A percentile compares a stretch with the other conserved stretches of the same genome.
Evolutionary conservation across 768 basidiomycete genomes (phyloP).

Genomic region (Agaricus subrufescens): DNA sequence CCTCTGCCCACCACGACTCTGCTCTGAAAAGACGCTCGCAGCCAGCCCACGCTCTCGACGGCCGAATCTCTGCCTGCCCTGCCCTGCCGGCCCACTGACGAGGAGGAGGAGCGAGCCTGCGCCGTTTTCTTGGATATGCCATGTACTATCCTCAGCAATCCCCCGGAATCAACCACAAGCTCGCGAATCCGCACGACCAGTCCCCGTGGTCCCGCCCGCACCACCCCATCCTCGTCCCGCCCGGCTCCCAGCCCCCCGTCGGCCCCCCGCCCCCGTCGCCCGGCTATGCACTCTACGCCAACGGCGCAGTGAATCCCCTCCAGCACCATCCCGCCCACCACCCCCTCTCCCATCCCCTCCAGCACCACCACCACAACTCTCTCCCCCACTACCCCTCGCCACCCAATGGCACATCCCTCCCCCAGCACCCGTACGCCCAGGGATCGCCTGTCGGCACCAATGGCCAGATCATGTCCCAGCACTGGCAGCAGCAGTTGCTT

Average conservation of each 20-base stretch:
- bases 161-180: constrained; percentile 74
- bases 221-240: constrained; percentile 43
- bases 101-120: constrained; percentile 1
- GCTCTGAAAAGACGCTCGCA: not conserved
- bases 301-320: constrained; percentile 57
- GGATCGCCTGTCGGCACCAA: constrained; percentile 57
- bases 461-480: constrained; percentile 67
- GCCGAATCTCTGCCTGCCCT: not conserved
- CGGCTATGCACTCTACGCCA: constrained; percentile 72
- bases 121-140: constrained; percentile 24
- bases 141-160: constrained; percentile 89
- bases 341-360: constrained; percentile 49
- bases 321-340: constrained; percentile 59
- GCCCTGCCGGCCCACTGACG: not conserved
- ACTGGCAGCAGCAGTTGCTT: constrained; percentile 92
- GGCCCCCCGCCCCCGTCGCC: constrained; percentile 69
- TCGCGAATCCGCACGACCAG: constrained; percentile 72
- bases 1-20: not conserved
- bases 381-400: constrained; percentile 76
- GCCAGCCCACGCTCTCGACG: not conserved
- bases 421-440: constrained; percentile 37
- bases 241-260: constrained; percentile 48
- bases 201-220: constrained; percentile 66
- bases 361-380: constrained; percentile 78
- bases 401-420: constrained; percentile 61